Conservation (phyloP, 805 yeast species). For the Kockiozyma suomiensis region DNA sequence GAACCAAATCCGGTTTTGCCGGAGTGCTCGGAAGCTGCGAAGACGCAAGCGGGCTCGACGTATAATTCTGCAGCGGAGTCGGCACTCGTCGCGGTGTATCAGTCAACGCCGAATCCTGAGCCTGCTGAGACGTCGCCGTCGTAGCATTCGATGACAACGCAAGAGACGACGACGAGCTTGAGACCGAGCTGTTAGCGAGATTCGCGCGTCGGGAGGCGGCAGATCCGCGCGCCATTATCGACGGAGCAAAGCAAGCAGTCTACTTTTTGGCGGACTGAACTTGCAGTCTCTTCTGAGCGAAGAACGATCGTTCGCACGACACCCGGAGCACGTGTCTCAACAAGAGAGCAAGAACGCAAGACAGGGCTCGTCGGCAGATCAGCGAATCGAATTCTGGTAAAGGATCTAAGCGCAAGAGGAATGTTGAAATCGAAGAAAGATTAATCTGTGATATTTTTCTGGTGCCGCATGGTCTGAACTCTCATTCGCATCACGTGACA, state of each 20-base stretch:
- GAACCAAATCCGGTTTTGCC: background rate
- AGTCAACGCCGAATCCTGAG: background rate
- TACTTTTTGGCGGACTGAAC: no score
- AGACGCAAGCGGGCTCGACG: background rate
- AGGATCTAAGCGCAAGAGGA: background rate
- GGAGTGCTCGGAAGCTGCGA: background rate
- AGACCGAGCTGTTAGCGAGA: slow-evolving; percentile 16
- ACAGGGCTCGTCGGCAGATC: background rate
- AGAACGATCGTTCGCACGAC: background rate
- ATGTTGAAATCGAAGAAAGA: background rate
- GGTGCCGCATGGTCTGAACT: slow-evolving; percentile 14
- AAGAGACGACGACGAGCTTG: slow-evolving; percentile 28
- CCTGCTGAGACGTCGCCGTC: background rate
- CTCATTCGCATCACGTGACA: slow-evolving; percentile 1
- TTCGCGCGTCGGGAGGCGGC: slow-evolving; percentile 25
- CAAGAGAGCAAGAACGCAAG: background rate
- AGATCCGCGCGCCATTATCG: slow-evolving; percentile 30
- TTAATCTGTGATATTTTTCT: slow-evolving; percentile 11
- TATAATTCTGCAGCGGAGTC: background rate
- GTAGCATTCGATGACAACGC: background rate
- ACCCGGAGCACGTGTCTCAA: background rate
- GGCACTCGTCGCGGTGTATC: background rate
- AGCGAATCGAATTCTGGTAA: background rate
- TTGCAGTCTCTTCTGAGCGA: background rate
- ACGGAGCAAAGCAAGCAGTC: background rate